A percentile compares a stretch with the other conserved stretches of the same genome.
Evolutionary conservation across 352 stramenopile genomes (phyloP).

Genomic region (Globisporangium alternatum): DNA sequence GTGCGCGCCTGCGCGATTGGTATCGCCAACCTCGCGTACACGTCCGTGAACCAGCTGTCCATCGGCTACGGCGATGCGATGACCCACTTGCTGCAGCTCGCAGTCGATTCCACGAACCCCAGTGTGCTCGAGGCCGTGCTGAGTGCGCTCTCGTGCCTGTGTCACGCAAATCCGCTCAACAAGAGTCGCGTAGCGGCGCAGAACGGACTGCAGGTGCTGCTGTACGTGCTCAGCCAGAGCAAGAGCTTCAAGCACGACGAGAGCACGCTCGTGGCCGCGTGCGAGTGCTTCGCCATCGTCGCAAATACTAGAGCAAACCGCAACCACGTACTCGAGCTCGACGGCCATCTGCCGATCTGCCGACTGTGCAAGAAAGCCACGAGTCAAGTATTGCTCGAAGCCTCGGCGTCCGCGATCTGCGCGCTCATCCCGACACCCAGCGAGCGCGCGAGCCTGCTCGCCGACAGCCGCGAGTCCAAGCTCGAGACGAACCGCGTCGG

Average conservation of each 20-base stretch:
- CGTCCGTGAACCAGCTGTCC: conserved; percentile 67
- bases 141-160: conserved; percentile 50
- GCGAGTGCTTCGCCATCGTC: conserved; percentile 53
- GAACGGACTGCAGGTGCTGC: conserved; percentile 67
- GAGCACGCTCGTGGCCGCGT: conserved; percentile 40
- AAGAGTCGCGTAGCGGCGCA: conserved; percentile 56
- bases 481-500: conserved; percentile 50
- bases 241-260: conserved; percentile 33
- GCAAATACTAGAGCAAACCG: conserved; percentile 40
- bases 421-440: conserved; percentile 42
- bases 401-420: conserved; percentile 46
- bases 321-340: conserved; percentile 47
- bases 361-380: conserved; percentile 41
- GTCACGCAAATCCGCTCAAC: conserved; percentile 61
- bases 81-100: conserved; percentile 53
- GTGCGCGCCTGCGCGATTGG: conserved; percentile 49
- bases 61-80: conserved; percentile 72
- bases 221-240: conserved; percentile 49
- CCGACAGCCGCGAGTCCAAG: conserved; percentile 53
- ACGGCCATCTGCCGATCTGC: conserved; percentile 55
- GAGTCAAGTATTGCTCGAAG: conserved; percentile 29
- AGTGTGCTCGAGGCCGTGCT: conserved; percentile 45
- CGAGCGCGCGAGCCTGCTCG: conserved; percentile 36
- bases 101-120: conserved; percentile 49
- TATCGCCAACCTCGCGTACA: conserved; percentile 63